Percentiles rank a stretch among this genome's conserved stretches.
These are phyloP conservation scores for Tulasnella calospora DNA, from an alignment of 768 basidiomycete species.

Conservation along the genomic window DNA sequence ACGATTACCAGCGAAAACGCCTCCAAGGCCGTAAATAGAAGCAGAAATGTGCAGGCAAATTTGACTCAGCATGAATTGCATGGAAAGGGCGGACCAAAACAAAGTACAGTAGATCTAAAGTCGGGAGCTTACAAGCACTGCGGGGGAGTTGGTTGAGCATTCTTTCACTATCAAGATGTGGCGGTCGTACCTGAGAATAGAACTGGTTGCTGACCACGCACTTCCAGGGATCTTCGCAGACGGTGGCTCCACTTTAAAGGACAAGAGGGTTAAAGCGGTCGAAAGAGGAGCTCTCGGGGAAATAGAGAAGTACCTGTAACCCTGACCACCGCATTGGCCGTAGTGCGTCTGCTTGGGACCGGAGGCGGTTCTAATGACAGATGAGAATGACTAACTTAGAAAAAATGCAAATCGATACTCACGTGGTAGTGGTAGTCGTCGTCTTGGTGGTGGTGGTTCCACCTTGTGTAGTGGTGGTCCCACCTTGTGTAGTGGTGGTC, in stretches of 20 bases:
- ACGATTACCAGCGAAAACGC: slow-evolving; percentile 3
- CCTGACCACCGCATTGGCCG: slow-evolving; percentile 17
- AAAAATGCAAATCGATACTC: not conserved
- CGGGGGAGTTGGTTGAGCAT: no score
- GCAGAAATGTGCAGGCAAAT: not conserved
- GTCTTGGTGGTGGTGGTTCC: slow-evolving; percentile 8
- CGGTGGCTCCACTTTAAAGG: slow-evolving; percentile 17
- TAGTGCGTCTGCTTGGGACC: slow-evolving; percentile 6
- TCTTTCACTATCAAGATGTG: not conserved
- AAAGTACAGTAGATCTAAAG: not conserved
- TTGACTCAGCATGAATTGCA: not conserved
- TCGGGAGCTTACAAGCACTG: not conserved
- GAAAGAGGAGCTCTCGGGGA: no score
- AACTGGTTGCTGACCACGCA: slow-evolving; percentile 10
- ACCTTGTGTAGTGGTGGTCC: not conserved
- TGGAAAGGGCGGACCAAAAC: not conserved
- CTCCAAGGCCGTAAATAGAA: not conserved
- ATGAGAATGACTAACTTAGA: not conserved
- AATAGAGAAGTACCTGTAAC: not conserved
- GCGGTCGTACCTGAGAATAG: not conserved
- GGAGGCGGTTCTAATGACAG: not conserved
- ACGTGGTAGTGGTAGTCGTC: not conserved
- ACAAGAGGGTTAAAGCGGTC: not conserved
- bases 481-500: not conserved
- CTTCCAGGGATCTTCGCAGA: slow-evolving; percentile 1